Conservation (phyloP, 1,284 basidiomycete species). For the Rhodofomes roseus region DNA sequence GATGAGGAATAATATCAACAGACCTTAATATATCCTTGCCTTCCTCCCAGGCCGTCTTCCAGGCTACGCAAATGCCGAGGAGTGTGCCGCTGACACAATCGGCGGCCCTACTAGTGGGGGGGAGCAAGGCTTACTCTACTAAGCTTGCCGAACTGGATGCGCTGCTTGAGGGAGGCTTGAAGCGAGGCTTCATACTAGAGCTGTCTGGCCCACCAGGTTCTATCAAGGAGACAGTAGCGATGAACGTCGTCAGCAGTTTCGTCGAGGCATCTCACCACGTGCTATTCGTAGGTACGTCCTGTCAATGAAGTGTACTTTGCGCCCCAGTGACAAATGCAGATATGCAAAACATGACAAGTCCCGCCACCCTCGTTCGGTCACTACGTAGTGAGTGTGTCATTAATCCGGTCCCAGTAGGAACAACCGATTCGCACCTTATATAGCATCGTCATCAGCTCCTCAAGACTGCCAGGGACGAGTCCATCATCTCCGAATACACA, state of each 20-base stretch:
- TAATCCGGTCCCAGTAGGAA: constrained; percentile 5
- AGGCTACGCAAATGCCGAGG: constrained; percentile 32
- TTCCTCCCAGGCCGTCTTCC: constrained; percentile 41
- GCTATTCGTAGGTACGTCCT: constrained; percentile 56
- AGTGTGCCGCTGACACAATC: constrained; percentile 49
- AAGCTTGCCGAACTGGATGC: constrained; percentile 49
- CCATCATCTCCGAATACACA: constrained; percentile 42
- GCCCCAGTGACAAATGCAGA: constrained; percentile 35
- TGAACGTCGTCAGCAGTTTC: constrained; percentile 46
- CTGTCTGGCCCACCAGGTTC: constrained; percentile 72
- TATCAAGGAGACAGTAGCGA: constrained; percentile 52
- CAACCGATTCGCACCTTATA: constrained; percentile 7
- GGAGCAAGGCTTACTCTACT: constrained; percentile 35
- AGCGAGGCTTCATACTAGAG: constrained; percentile 59
- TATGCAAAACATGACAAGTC: constrained; percentile 62
- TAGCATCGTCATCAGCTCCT: constrained; percentile 22
- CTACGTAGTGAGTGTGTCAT: constrained; percentile 35
- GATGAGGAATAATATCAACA: constrained; percentile 17
- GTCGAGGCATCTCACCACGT: constrained; percentile 43
- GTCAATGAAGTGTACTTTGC: constrained; percentile 8
- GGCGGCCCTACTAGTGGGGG: constrained; percentile 43
- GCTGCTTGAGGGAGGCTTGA: constrained; percentile 58
- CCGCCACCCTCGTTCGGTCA: constrained; percentile 38
- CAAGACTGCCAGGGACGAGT: constrained; percentile 33
- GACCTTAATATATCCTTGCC: constrained; percentile 44